A percentile compares a stretch with the other conserved stretches of the same genome.
Evolutionary conservation across 2,329 filamentous ascomycete genomes (phyloP).

Genomic region (Raffaelea albimanens): DNA sequence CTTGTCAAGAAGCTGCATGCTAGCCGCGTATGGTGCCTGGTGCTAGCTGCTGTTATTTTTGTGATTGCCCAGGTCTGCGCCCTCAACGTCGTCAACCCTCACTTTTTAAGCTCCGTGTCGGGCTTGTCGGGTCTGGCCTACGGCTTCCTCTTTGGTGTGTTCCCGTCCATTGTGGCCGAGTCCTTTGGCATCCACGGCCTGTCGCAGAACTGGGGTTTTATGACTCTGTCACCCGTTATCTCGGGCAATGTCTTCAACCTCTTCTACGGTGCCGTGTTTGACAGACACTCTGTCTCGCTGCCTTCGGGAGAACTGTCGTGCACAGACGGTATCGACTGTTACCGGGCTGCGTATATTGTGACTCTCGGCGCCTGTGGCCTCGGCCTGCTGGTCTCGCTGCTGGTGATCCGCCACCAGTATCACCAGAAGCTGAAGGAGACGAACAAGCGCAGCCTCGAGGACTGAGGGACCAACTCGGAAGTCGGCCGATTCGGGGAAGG

Average conservation of each 20-base stretch:
- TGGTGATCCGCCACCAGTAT: constrained; percentile 55
- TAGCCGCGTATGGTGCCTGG: constrained; percentile 85
- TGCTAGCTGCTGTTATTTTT: constrained; percentile 69
- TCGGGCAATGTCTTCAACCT: constrained; percentile 90
- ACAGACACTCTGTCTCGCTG: constrained; percentile 63
- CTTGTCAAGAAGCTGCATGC: constrained; percentile 72
- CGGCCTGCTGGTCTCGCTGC: constrained; percentile 61
- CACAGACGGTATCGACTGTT: constrained; percentile 69
- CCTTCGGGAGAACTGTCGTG: constrained; percentile 65
- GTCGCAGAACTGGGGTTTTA: constrained; percentile 92
- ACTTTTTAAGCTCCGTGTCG: constrained; percentile 68
- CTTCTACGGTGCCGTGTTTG: constrained; percentile 77
- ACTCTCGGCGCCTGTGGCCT: constrained; percentile 64
- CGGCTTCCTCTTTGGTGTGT: constrained; percentile 89
- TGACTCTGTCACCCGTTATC: constrained; percentile 81
- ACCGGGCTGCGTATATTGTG: constrained; percentile 68
- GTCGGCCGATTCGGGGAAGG: too few species aligned
- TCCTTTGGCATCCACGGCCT: constrained; percentile 84
- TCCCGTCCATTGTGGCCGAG: constrained; percentile 80
- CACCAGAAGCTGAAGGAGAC: constrained; percentile 25
- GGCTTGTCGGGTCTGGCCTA: constrained; percentile 81
- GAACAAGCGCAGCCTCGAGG: constrained; percentile 14
- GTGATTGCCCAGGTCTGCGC: constrained; percentile 69
- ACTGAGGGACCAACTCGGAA: too few species aligned
- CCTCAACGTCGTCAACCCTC: constrained; percentile 65